Base-by-base conservation (phyloP, 345 rosid species). In the Gossypium bickii region DNA sequence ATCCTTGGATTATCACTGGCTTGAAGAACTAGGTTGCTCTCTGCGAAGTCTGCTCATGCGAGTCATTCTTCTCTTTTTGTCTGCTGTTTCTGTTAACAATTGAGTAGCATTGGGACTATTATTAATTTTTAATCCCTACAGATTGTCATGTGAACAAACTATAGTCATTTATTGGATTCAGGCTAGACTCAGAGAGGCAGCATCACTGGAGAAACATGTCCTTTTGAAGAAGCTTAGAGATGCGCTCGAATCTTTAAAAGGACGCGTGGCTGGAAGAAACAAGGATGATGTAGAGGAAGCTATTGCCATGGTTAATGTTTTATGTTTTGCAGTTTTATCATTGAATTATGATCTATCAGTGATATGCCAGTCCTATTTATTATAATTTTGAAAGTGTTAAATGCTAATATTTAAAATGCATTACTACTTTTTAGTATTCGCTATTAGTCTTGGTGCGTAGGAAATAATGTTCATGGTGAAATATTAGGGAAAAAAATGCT, bases 211-310 rank as follows among this genome's bases (percentile, higher is more conserved):
- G 85, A 96, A 93, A 70, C 99, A 96, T 87, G 95, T 96, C 73
- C 94, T 96, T 80, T 71, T 96, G 84, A 93, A 93, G 90, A 96
- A 96, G 88, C 93, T 96, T 69, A 84, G 98, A 77, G 98, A 93
- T 87, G 97, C 95, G 9, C 75, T 96, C 74, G 97, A 93, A 83
- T 90, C 95, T 38, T 79, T 96, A 71, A 89, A 80, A 84, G 98
- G 99, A 70, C 92, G 92, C 58, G 98, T 96, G 71, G 92, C 88
- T 3, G 97, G 97, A 67, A 85, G 88, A 82, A 93, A 93, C 89
- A 93, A 93, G 85, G 99, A 93, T 81, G 97, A 96, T 73, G 97
- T 93, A 55, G 92, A 86, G 85, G 97, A 90, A 77, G 98, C 99
- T 79, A 90, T 93, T 80, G 78, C 91, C 34, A 96, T 93, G 97